Base-by-base conservation (phyloP, 345 rosid species). In the Fremontodendron californicum region DNA sequence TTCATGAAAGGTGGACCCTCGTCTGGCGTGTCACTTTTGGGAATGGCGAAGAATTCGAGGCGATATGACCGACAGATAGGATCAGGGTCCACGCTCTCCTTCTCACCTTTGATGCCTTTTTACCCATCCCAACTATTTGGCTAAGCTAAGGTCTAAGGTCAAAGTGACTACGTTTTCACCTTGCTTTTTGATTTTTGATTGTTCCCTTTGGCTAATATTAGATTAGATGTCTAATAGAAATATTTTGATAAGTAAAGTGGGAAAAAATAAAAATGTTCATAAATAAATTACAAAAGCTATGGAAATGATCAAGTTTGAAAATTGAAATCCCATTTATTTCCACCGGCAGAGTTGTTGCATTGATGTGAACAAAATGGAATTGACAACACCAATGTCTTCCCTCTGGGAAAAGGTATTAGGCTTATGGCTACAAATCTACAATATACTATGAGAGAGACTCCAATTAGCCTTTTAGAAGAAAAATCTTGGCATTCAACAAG, bases 21-120 rank as follows among this genome's bases (percentile, higher is more conserved):
- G 89, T 81, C 84, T 81, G 84, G 80, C 87, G 89, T 84, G 91
- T 86, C 86, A 71, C 81, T 81, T 84, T 82, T 75, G 39, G 82
- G 68, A 78, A 62, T 35, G 84, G 80, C 77, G 85, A 86, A 68
- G 80, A 84, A 75, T 83, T 83, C 89, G 86, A 88, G 86, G 87
- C 80, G 77, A 83, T 61, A 29, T 81, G 88, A 88, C 87, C 91
- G 88, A 86, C 87, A 83, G 84, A 80, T 55, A 77, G 77, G 35
- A 72, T 69, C 81, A 71, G 85, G 88, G 89, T 86, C 88, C 85
- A 80, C 86, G 81, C 70, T 55, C 43, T 64, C 3, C 73, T 75
- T 82, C 78, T 82, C 71, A 46, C 81, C 49, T 57, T 76, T 13
- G 9, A 9, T 19, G 49, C 55, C 49, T 75, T 80, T 80, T 40